Evolutionary conservation across 345 rosid genomes (phyloP), one percentile per base, ranked within the genome.

Genomic region (Gossypium australe): DNA sequence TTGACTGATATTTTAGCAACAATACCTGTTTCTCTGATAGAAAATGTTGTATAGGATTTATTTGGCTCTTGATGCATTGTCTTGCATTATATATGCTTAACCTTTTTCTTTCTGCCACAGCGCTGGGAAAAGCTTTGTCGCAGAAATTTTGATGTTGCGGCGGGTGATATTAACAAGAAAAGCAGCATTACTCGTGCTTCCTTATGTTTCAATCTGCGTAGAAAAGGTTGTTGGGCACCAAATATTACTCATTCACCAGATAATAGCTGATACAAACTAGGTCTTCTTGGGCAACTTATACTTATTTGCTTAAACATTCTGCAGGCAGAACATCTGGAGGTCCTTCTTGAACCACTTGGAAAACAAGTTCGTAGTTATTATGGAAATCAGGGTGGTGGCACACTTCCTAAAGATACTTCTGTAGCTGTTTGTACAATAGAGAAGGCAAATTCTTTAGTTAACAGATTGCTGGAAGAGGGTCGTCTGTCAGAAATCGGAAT

Each of bases 371-470:
- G 93, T 63, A 89, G 98, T 86, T 94, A 90, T 82, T 94, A 91
- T 70, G 97, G 98, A 77, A 92, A 80, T 78, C 98, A 92, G 81
- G 98, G 98, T 78, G 98, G 98, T 67, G 98, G 94, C 83, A 86
- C 94, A 75, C 98, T 94, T 84, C 95, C 97, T 64, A 92, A 91
- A 82, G 98, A 87, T 85, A 94, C 97, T 69, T 80, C 97, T 80
- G 95, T 94, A 76, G 98, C 98, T 80, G 97, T 94, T 41, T 94
- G 97, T 88, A 94, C 98, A 29, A 94, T 94, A 88, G 98, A 94
- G 86, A 94, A 94, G 89, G 98, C 97, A 74, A 94, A 94, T 88
- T 86, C 86, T 76, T 82, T 94, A 70, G 77, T 94, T 80, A 94
- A 94, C 78, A 87, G 90, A 79, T 79, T 94, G 86, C 89, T 92